Evolutionary conservation across 495 filamentous ascomycete genomes (phyloP).

Genomic region (Rostrohypoxylon terebratum): DNA sequence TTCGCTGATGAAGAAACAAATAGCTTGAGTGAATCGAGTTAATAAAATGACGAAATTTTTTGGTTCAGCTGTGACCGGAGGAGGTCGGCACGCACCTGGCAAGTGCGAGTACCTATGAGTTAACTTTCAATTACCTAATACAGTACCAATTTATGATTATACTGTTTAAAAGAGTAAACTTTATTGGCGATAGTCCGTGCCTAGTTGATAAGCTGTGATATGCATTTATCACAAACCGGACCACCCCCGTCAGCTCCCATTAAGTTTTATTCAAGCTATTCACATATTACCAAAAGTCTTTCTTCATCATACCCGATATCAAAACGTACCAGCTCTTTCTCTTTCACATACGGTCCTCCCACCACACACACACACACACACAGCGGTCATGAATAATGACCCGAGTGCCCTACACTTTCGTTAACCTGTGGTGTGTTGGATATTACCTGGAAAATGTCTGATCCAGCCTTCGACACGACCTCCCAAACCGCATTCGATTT

Average conservation of each 20-base stretch:
- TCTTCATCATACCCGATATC: not conserved
- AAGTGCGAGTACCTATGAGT: not conserved
- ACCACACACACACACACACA: not conserved
- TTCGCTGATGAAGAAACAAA: not conserved
- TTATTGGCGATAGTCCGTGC: not conserved
- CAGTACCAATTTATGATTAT: not conserved
- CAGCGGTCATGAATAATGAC: constrained; percentile 11
- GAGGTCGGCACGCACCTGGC: not conserved
- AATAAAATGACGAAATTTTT: constrained; percentile 14
- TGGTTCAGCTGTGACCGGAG: not conserved
- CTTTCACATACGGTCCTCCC: not conserved
- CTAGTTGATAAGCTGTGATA: not conserved
- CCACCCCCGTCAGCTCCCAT: not conserved
- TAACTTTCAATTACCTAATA: constrained; percentile 5
- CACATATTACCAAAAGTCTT: not conserved
- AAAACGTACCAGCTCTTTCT: constrained; percentile 20
- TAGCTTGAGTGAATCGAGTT: not conserved
- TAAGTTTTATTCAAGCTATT: not conserved
- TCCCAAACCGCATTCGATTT: constrained; percentile 62
- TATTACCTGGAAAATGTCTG: constrained; percentile 38
- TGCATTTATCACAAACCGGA: not conserved
- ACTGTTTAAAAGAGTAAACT: not conserved
- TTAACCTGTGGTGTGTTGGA: constrained; percentile 10
- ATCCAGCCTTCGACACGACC: constrained; percentile 42
- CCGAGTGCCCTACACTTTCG: not conserved